A percentile compares a stretch with the other conserved stretches of the same genome.
Conservation (phyloP, 1,139 yeast species). For the Diutina catenulata region DNA sequence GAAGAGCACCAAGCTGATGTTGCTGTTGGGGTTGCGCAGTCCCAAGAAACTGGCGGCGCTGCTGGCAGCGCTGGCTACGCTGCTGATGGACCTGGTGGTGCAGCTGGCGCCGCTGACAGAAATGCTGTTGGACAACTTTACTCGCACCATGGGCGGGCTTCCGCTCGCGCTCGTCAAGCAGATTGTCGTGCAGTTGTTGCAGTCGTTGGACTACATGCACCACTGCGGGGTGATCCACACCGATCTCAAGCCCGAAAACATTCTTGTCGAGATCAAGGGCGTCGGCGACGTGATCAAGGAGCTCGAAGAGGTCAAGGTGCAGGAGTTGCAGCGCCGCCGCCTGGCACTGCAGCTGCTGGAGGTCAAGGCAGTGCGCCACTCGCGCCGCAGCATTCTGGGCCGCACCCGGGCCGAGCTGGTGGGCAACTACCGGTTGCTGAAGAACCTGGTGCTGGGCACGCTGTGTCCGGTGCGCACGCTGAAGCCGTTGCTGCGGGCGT, state of each 20-base stretch:
- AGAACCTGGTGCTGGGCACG: not conserved
- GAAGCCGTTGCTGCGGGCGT: constrained; percentile 2
- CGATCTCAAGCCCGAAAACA: constrained; percentile 5
- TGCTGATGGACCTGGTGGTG: not conserved
- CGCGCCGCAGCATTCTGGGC: not conserved
- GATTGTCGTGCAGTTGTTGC: constrained; percentile 64
- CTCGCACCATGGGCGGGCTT: constrained; percentile 37
- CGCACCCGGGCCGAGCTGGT: not conserved
- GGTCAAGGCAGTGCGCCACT: no score
- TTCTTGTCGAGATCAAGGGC: constrained; percentile 3
- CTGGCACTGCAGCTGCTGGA: constrained; percentile 3
- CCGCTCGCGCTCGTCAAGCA: constrained; percentile 69
- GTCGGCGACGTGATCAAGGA: not conserved
- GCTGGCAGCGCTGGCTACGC: not conserved
- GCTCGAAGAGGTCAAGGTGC: not conserved
- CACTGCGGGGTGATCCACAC: constrained; percentile 18
- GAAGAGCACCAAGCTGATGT: constrained; percentile 4
- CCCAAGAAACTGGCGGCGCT: constrained; percentile 1
- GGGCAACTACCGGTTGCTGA: constrained; percentile 1
- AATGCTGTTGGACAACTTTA: not conserved
- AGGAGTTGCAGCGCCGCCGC: not conserved
- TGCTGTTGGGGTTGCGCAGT: not conserved
- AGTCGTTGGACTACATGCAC: constrained; percentile 60
- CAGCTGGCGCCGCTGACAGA: not conserved
- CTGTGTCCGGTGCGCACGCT: constrained; percentile 3